Conservation (phyloP, 345 rosid species). For the Lumnitzera littorea region DNA sequence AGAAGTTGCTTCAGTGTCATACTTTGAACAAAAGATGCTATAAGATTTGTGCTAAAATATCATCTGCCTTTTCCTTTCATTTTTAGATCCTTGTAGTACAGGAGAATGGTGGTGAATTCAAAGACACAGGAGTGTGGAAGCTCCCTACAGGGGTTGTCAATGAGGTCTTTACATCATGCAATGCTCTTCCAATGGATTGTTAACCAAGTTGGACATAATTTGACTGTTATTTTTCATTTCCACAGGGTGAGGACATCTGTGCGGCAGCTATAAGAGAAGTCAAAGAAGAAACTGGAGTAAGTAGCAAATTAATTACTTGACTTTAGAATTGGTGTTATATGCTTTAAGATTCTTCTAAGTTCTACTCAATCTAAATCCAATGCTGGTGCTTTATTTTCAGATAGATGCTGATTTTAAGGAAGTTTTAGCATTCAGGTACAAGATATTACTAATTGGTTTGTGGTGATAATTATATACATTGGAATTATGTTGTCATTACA, state of each 20-base stretch:
- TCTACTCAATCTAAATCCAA: no score
- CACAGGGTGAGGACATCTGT: constrained; percentile 72
- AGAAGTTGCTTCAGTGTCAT: neutral
- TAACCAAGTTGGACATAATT: neutral
- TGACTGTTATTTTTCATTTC: constrained; percentile 7
- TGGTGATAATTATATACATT: no score
- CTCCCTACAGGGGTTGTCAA: constrained; percentile 72
- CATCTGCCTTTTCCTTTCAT: neutral
- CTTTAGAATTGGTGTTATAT: no score
- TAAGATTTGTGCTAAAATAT: no score
- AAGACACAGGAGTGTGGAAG: constrained; percentile 61
- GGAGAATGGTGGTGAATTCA: constrained; percentile 53
- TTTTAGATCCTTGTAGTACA: constrained; percentile 74
- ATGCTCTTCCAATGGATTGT: neutral
- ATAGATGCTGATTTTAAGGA: constrained; percentile 30
- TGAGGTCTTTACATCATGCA: constrained; percentile 28
- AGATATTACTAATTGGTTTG: neutral
- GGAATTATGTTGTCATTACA: no score
- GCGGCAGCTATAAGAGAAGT: constrained; percentile 66
- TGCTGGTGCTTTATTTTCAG: constrained; percentile 11
- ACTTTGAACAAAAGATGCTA: neutral
- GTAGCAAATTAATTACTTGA: constrained; percentile 4
- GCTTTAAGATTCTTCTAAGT: neutral
- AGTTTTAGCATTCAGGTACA: constrained; percentile 35
- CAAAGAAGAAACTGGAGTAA: constrained; percentile 84